Evolutionary conservation across 2,329 filamentous ascomycete species (phyloP).

Genomic region (Sarocladiaceae sp.): DNA sequence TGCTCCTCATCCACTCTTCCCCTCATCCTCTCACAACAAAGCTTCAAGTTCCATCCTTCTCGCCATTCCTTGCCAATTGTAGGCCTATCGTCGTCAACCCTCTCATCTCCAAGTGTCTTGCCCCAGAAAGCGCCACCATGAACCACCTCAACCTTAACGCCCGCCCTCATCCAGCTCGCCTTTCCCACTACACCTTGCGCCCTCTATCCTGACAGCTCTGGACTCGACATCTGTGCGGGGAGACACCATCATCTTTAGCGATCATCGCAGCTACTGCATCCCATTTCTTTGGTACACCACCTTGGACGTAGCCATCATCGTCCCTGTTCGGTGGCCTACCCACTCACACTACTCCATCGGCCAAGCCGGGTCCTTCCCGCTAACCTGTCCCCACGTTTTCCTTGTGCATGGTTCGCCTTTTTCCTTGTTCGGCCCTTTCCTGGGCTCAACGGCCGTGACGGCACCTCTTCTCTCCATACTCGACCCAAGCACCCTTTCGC

Average conservation of each 20-base stretch:
- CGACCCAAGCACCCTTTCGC: neutral
- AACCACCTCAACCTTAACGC: neutral
- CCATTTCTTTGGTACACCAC: too few relatives aligned
- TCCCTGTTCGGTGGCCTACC: neutral
- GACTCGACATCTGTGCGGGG: too few relatives aligned
- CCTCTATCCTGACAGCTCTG: too few relatives aligned
- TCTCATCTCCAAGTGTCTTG: neutral
- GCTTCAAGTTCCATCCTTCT: too few relatives aligned
- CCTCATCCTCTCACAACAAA: too few relatives aligned
- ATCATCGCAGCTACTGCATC: too few relatives aligned
- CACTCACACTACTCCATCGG: neutral
- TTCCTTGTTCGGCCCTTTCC: slow-evolving; percentile 3
- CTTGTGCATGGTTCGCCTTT: neutral
- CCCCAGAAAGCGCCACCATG: neutral
- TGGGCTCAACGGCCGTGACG: too few relatives aligned
- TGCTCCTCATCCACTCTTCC: too few relatives aligned
- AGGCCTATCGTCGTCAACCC: too few relatives aligned
- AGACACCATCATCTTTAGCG: too few relatives aligned
- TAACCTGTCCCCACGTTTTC: slow-evolving; percentile 2
- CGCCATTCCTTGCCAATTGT: too few relatives aligned
- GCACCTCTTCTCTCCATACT: neutral
- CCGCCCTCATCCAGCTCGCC: neutral
- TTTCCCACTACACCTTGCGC: neutral
- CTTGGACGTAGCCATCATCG: too few relatives aligned
- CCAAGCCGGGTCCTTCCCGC: slow-evolving; percentile 8